These are phyloP conservation scores for Pholiota adiposa DNA, from an alignment of 1,284 basidiomycete species.

Conservation along the genomic window DNA sequence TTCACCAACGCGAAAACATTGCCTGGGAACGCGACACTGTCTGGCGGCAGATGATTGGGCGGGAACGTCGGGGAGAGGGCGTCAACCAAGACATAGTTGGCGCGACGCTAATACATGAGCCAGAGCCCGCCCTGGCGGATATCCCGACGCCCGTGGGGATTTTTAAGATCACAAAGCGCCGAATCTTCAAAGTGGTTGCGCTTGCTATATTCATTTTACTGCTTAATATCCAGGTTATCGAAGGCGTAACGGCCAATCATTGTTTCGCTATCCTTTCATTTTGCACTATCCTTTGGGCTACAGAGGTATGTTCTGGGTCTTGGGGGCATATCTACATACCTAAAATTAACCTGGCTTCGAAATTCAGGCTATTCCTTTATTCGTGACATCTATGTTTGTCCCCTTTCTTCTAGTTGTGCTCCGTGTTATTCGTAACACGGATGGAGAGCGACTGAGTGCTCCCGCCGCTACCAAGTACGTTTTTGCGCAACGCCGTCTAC, in stretches of 20 bases:
- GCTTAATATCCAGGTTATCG: slow-evolving; percentile 64
- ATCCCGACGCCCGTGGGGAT: slow-evolving; percentile 66
- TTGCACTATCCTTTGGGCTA: slow-evolving; percentile 95
- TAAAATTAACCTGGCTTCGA: not conserved
- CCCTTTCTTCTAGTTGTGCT: slow-evolving; percentile 91
- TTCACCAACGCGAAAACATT: slow-evolving; percentile 91
- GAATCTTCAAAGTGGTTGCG: slow-evolving; percentile 63
- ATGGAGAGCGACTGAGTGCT: slow-evolving; percentile 65
- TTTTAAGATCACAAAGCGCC: slow-evolving; percentile 68
- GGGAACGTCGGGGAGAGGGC: slow-evolving; percentile 74
- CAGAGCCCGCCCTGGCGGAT: slow-evolving; percentile 54
- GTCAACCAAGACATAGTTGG: slow-evolving; percentile 47
- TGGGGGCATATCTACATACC: not conserved
- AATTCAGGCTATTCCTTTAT: slow-evolving; percentile 88
- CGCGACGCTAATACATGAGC: slow-evolving; percentile 51
- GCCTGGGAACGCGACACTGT: slow-evolving; percentile 96
- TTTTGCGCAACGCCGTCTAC: not conserved
- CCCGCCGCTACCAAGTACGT: slow-evolving; percentile 83
- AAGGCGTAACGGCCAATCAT: slow-evolving; percentile 81
- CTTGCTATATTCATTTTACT: slow-evolving; percentile 61
- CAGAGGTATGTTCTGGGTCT: slow-evolving; percentile 68
- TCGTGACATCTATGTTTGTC: slow-evolving; percentile 92
- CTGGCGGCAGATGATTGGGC: slow-evolving; percentile 97
- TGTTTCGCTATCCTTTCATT: slow-evolving; percentile 92
- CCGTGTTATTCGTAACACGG: slow-evolving; percentile 75